Evolutionary conservation across 1,139 yeast genomes (phyloP).

Genomic region (Nakaseomyces glabratus): DNA sequence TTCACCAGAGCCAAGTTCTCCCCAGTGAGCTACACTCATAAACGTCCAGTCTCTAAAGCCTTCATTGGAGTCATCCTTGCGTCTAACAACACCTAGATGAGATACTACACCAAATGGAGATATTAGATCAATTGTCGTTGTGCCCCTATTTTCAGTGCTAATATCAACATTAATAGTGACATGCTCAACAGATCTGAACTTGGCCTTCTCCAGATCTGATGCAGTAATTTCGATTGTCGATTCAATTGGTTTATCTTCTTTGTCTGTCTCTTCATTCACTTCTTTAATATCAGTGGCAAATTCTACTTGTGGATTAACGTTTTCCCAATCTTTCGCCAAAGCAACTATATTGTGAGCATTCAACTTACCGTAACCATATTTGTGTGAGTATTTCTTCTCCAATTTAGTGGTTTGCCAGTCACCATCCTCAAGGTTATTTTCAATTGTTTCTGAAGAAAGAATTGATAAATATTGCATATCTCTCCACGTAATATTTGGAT

Average conservation of each 20-base stretch:
- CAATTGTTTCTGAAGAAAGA: slow-evolving; percentile 60
- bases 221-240: slow-evolving; percentile 42
- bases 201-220: slow-evolving; percentile 44
- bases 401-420: slow-evolving; percentile 55
- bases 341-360: slow-evolving; percentile 75
- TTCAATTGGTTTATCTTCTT: slow-evolving; percentile 29
- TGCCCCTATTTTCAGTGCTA: slow-evolving; percentile 59
- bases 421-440: slow-evolving; percentile 46
- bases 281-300: slow-evolving; percentile 36
- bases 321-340: slow-evolving; percentile 66
- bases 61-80: slow-evolving; percentile 42
- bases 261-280: slow-evolving; percentile 22
- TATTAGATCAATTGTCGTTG: slow-evolving; percentile 50
- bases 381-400: slow-evolving; percentile 63
- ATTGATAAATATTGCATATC: slow-evolving; percentile 84
- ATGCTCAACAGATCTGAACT: slow-evolving; percentile 73
- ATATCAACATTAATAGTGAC: slow-evolving; percentile 73
- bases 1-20: slow-evolving; percentile 70
- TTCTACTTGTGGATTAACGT: slow-evolving; percentile 90
- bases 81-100: slow-evolving; percentile 65
- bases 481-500: slow-evolving; percentile 90
- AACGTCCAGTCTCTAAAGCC: slow-evolving; percentile 86
- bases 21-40: slow-evolving; percentile 99
- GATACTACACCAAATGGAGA: slow-evolving; percentile 75
- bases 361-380: slow-evolving; percentile 86